phyloP scores from a whole-genome alignment of 345 rosid species.

The Moricandia moricandioides region DNA sequence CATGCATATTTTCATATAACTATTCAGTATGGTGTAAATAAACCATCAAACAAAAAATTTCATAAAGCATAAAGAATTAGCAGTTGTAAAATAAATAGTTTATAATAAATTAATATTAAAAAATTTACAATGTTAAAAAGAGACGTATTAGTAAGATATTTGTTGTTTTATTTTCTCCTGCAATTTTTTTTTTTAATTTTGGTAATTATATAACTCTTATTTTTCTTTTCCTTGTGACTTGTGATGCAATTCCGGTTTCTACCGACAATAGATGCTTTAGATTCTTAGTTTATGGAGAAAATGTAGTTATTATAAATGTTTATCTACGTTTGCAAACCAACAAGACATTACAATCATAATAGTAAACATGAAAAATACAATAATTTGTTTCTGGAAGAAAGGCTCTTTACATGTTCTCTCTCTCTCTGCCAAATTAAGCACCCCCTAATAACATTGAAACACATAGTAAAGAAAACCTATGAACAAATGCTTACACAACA shows the following conservation, averaged over 20 bases:
- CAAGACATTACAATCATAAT: constrained; percentile 2
- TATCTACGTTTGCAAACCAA: constrained; percentile 23
- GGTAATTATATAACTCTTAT: not conserved
- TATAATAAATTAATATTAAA: not conserved
- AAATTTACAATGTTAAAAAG: no score
- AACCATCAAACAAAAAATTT: not conserved
- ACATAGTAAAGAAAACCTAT: constrained; percentile 12
- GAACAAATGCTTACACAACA: constrained; percentile 32
- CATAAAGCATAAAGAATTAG: not conserved
- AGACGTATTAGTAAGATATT: not conserved
- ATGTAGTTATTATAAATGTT: not conserved
- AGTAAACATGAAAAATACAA: constrained; percentile 4
- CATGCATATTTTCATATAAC: no score
- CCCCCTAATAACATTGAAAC: constrained; percentile 12
- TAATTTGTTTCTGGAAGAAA: constrained; percentile 3
- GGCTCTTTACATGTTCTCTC: constrained; percentile 21
- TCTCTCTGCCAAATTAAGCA: not conserved
- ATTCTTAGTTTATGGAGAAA: not conserved
- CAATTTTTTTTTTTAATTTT: not conserved
- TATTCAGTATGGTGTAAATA: no score
- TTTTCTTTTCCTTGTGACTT: not conserved
- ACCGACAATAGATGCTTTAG: not conserved
- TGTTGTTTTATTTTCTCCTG: not conserved
- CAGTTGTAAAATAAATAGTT: not conserved
- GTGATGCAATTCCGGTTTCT: not conserved